Evolutionary conservation across 129 eudicot genomes (phyloP).

Genomic region (Artemisia tridentata): DNA sequence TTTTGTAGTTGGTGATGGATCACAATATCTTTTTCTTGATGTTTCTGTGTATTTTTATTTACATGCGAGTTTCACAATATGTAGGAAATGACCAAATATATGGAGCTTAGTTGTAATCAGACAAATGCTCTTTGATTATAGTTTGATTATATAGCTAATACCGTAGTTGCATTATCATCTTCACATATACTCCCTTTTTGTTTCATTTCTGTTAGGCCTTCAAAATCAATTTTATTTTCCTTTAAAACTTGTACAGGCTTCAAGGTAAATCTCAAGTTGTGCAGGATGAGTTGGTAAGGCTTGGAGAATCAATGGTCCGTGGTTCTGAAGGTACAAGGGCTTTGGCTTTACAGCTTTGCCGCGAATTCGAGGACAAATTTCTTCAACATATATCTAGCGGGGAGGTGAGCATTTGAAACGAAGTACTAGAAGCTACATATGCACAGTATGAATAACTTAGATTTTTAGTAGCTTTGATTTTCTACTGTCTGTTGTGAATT

Average conservation of each 20-base stretch:
- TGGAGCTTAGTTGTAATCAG: not conserved
- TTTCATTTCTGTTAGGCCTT: not conserved
- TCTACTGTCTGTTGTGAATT: not conserved
- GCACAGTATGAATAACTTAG: not conserved
- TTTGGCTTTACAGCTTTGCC: constrained; percentile 97
- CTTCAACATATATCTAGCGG: constrained; percentile 86
- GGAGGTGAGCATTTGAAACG: constrained; percentile 48
- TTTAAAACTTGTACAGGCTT: constrained; percentile 53
- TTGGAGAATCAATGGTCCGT: constrained; percentile 89
- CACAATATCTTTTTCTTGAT: not conserved
- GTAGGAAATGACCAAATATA: not conserved
- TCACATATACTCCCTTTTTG: not conserved
- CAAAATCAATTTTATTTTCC: not conserved
- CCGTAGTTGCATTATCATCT: not conserved
- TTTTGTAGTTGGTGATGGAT: not conserved
- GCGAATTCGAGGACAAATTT: constrained; percentile 97
- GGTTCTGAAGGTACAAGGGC: constrained; percentile 93
- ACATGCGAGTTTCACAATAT: not conserved
- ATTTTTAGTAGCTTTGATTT: not conserved
- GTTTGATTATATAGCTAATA: too few relatives aligned
- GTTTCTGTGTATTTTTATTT: not conserved
- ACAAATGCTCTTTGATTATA: not conserved
- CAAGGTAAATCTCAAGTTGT: constrained; percentile 85
- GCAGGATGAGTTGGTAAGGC: constrained; percentile 85
- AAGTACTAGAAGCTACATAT: not conserved